Percentiles rank a stretch among this genome's conserved stretches.
These are phyloP conservation scores for Angomonas desouzai DNA, from an alignment of 208 protist species.

Conservation along the genomic window DNA sequence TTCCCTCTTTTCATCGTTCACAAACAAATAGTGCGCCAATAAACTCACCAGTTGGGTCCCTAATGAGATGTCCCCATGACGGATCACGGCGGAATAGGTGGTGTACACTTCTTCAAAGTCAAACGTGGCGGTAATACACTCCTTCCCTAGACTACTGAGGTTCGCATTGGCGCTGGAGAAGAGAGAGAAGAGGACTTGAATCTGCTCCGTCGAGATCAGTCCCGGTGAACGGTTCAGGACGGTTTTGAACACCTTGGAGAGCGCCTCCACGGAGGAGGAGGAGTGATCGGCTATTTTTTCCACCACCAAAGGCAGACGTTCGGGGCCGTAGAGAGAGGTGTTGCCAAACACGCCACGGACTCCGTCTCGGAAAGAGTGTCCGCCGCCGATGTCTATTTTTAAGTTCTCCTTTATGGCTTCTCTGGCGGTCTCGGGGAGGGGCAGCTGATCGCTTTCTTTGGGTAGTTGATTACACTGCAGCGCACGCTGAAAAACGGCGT, in stretches of 20 bases:
- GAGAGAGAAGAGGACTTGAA: constrained; percentile 46
- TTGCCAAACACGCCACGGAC: constrained; percentile 11
- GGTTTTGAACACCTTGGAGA: constrained; percentile 43
- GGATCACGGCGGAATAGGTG: constrained; percentile 46
- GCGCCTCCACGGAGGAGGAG: constrained; percentile 21
- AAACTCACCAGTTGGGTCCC: constrained; percentile 24
- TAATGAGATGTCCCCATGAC: constrained; percentile 23
- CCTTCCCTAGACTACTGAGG: constrained; percentile 43
- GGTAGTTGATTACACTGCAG: constrained; percentile 31
- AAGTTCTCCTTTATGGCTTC: not conserved
- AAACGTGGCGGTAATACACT: constrained; percentile 58
- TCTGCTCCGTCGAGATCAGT: constrained; percentile 23
- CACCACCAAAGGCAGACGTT: constrained; percentile 13
- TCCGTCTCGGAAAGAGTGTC: constrained; percentile 8
- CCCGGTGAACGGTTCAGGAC: constrained; percentile 39
- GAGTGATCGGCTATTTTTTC: constrained; percentile 22
- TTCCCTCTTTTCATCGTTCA: not conserved
- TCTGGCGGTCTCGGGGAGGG: not conserved
- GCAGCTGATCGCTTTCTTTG: constrained; percentile 16
- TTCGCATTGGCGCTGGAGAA: constrained; percentile 33
- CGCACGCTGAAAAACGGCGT: constrained; percentile 37
- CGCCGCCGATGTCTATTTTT: not conserved
- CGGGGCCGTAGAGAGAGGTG: constrained; percentile 17
- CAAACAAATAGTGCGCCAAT: constrained; percentile 18
- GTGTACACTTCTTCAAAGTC: constrained; percentile 45